Base-by-base conservation (phyloP, 2,329 filamentous ascomycete species). In the Pseudogymnoascus sp. region DNA sequence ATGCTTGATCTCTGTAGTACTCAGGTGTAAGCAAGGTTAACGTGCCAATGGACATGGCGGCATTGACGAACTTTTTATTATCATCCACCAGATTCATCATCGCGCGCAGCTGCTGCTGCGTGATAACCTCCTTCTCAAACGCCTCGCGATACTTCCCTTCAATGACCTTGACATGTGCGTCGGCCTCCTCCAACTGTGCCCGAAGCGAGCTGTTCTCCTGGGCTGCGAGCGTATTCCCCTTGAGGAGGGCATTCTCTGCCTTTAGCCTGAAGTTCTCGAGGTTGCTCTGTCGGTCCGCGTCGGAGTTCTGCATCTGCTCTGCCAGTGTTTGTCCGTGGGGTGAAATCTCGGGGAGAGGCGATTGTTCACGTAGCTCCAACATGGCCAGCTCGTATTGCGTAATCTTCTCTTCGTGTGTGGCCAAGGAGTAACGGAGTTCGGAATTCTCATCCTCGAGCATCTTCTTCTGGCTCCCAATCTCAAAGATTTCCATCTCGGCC, bases 181-280 rank as follows among this genome's bases (percentile, higher is more conserved):
- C 80, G 63, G 81, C 75, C 64, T 82, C 78, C 59, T 87, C 84
- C 31, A 86, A 75, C 65, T 87, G 83, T 62, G 77, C 77, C 31
- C 83, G 79, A 53, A 88, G 75, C 46, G 79, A 75, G 46, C 80
- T 79, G 63, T 80, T 82, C 67, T 85, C 83, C 1, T 82, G 80
- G 7, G 79, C 79, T 7, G 80, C 80, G 9, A 79, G 79, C 61
- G 83, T 76, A 60, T 79, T 83, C 65, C 78, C 82, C 64, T 81
- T 81, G 11, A 88, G 75, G 7, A 87, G 72, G 37, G 81, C 79
- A 68, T 86, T 87, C 72, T 88, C 86, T 5, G 85, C 82, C 70
- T 82, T 84, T 59, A 88, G 75, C 35, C 85, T 80, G 31, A 83
- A 83, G 21, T 85, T 71, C 10, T 78, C 77, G 59, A 82, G 74